Base-by-base conservation (phyloP, 805 yeast genomes). In the Blastobotrys mokoenaii region DNA sequence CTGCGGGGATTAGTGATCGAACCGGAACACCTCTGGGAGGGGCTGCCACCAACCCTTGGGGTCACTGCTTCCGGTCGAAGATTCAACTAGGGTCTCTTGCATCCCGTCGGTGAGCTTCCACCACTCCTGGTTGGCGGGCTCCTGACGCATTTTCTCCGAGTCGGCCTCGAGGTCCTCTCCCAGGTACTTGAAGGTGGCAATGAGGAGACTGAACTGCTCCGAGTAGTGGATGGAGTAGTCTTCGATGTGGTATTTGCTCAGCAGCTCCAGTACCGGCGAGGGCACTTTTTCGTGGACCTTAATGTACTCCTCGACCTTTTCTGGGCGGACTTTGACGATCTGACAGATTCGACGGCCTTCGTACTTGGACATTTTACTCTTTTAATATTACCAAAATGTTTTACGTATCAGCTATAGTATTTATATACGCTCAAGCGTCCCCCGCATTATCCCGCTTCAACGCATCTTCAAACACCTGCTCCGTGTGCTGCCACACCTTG, bases 211-310 rank as follows among this genome's bases (percentile, higher is more conserved):
- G 42, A 61, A 58, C 22, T 50, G 46, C 7, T 67, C 64, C 33
- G 61, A 44, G 45, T 66, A 67, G 47, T 63, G 63, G 45, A 68
- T 67, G 1, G 71, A 67, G 53, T 68, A 68, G 54, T 68, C 72
- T 49, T 65, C 70, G 42, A 68, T 64, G 46, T 66, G 67, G 47
- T 64, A 64, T 38, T 65, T 62, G 12, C 52, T 51, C 29, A 68
- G 48, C 45, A 59, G 62, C 27, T 51, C 60, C 17, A 62, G 52
- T 2, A 68, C 71, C 7, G 64, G 59, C 12, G 54, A 54, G 55
- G 62, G 59, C n/a, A 62, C 59, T 7, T 56, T 48, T 17, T 48
- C 35, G 49, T 68, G 72, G 37, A 60, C 50, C 42, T 58, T 53
- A 34, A 62, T 64, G 56, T 68, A 68, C 51, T 65, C 64, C 39